Conservation (phyloP, 2,329 filamentous ascomycete genomes). For the Colletotrichum abscissum region DNA sequence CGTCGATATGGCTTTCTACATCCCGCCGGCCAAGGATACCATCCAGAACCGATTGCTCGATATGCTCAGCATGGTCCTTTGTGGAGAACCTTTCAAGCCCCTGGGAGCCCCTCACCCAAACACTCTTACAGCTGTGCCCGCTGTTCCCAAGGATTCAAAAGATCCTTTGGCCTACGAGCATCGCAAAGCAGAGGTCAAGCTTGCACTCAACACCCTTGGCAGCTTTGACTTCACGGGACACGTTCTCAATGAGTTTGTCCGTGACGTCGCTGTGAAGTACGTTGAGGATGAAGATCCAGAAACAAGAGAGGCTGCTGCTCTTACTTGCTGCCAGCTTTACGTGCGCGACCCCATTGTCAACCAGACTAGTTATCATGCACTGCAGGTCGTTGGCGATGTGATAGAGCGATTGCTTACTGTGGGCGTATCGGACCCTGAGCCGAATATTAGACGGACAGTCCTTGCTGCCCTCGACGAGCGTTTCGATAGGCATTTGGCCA, state of each 20-base stretch:
- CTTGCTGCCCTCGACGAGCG: conserved; percentile 89
- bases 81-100: conserved; percentile 90
- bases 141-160: conserved; percentile 88
- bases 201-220: conserved; percentile 94
- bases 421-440: conserved; percentile 90
- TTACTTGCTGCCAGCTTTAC: conserved; percentile 98
- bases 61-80: conserved; percentile 93
- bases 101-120: conserved; percentile 89
- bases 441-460: conserved; percentile 89
- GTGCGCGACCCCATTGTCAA: conserved; percentile 97
- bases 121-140: conserved; percentile 81
- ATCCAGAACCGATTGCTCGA: conserved; percentile 96
- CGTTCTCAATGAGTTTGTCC: conserved; percentile 97
- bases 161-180: conserved; percentile 85
- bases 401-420: conserved; percentile 97
- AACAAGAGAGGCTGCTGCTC: conserved; percentile 91
- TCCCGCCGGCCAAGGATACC: conserved; percentile 89
- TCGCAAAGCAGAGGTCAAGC: conserved; percentile 86
- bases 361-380: conserved; percentile 95
- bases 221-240: conserved; percentile 96
- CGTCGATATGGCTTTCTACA: conserved; percentile 99
- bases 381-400: conserved; percentile 97
- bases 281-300: conserved; percentile 96
- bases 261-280: conserved; percentile 97
- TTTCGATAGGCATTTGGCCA: conserved; percentile 96